Evolutionary conservation across 140 eudicot genomes (phyloP), one percentile per base, ranked within the genome.

Genomic region (Cichorium intybus): DNA sequence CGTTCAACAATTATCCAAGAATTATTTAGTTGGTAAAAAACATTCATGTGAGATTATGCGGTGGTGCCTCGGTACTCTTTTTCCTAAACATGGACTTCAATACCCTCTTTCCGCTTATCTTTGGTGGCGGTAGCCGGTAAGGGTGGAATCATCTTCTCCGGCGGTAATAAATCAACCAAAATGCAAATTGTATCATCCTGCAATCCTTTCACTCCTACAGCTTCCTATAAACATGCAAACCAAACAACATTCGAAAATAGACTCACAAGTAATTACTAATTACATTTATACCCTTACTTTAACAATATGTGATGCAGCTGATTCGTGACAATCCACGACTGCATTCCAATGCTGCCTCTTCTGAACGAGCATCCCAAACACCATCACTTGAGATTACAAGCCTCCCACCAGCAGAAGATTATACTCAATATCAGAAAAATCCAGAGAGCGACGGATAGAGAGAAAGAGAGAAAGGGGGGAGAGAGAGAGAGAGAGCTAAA

Each of bases 101-200:
- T 8, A 82, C 95, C 68, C 87, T 74, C 64, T 78, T 93, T 10
- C 95, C 90, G 4, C 76, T 80, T 79, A 82, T 93, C 77, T 82
- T 93, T 41, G 83, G 90, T 33, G 97, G 87, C 41, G 87, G 83
- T n/a, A n/a, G n/a, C n/a, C n/a, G n/a, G n/a, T 66, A 70, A 37
- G 7, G 88, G 87, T 10, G 77, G 84, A 50, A 58, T 50, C 35
- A 74, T 71, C 70, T 93, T 93, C 55, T 86, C 95, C 4, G 90
- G 88, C 47, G 88, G 95, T 64, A 69, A 72, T 62, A 93, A 64
- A 72, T 89, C 95, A 50, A 93, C 75, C 7, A 93, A 97, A 52
- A 93, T 93, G 78, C 99, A 93, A 16, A 97, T 93, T 66, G 99
- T 93, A 76, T 93, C 97, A 74, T 93, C 99, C 60, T 95, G 72